These are phyloP conservation scores for Stephanodiscus minutulus DNA, from an alignment of 108 stramenopile genomes.

Conservation along the genomic window DNA sequence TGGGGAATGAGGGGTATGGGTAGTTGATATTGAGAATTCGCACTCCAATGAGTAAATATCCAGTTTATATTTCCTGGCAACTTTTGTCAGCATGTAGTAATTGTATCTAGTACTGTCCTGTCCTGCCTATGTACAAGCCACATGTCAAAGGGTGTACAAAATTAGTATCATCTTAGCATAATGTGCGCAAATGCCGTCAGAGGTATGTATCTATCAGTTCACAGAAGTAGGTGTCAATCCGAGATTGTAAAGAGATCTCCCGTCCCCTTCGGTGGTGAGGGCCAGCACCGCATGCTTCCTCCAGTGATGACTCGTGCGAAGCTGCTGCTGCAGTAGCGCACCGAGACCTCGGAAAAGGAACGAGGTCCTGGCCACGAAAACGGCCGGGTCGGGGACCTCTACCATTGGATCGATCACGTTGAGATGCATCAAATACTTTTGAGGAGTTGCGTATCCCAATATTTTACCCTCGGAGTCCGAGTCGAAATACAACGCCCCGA, in stretches of 20 bases:
- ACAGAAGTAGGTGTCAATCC: constrained; percentile 21
- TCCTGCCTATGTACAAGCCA: too few relatives aligned
- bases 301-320: constrained; percentile 58
- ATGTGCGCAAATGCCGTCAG: too few relatives aligned
- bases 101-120: too few relatives aligned
- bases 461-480: constrained; percentile 53
- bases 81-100: too few relatives aligned
- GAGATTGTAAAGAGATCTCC: constrained; percentile 24
- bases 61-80: neutral
- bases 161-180: too few relatives aligned
- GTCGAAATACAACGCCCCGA: constrained; percentile 75
- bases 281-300: constrained; percentile 43
- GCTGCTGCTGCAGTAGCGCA: constrained; percentile 52
- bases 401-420: constrained; percentile 60
- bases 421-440: constrained; percentile 59
- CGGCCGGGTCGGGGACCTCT: constrained; percentile 67
- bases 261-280: constrained; percentile 23
- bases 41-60: neutral
- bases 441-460: constrained; percentile 66
- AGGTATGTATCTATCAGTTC: neutral
- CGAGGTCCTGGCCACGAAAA: constrained; percentile 67
- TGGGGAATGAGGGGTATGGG: neutral
- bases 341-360: constrained; percentile 74
- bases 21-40: too few relatives aligned
- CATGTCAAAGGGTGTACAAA: too few relatives aligned